Evolutionary conservation across 1,284 basidiomycete species (phyloP), one percentile per base, ranked within the genome.

Genomic region (Cutaneotrichosporon sp.): DNA sequence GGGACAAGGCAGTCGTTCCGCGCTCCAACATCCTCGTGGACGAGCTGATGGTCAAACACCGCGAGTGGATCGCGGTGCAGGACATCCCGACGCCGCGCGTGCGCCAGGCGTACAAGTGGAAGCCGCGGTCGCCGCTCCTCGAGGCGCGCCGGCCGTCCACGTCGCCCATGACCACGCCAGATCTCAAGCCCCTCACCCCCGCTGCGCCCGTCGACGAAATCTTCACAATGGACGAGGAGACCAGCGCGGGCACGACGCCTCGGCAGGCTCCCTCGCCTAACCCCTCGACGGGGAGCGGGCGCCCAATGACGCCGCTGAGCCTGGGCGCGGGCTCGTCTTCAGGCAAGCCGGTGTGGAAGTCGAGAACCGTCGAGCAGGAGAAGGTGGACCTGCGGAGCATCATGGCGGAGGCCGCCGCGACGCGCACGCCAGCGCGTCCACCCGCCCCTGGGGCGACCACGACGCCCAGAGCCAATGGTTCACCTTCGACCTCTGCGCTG

Each of bases 341-440:
- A 38, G 11, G 31, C 58, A 27, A 27, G 47, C 25, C 47, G 5
- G 77, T 82, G 1, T 84, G 83, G 86, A 84, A 81, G 67, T 79
- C 79, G 4, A 75, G 75, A 45, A 76, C 80, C 0, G 79, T 80
- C 6, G 79, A 81, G 57, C 67, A 71, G 1, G 72, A 73, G 25
- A 76, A 79, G 85, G 84, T 87, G 10, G 91, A 95, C 72, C 87
- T 97, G 82, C 88, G 90, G 68, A 82, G 86, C 22, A 87, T 97
- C 64, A 92, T 97, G 86, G 91, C 89, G 0, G 90, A 92, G 74
- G 86, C 78, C 1, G 69, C 73, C 8, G 69, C 72, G 0, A 54
- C 68, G 16, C 70, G 67, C 42, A 66, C 59, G 25, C 60, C 55
- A 14, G 22, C 31, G 14, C 11, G 63, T n/a, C 20, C 18, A 33